Evolutionary conservation across 352 stramenopile species (phyloP), one percentile per base, ranked within the genome.

Genomic region (Phytophthora ohioensis): DNA sequence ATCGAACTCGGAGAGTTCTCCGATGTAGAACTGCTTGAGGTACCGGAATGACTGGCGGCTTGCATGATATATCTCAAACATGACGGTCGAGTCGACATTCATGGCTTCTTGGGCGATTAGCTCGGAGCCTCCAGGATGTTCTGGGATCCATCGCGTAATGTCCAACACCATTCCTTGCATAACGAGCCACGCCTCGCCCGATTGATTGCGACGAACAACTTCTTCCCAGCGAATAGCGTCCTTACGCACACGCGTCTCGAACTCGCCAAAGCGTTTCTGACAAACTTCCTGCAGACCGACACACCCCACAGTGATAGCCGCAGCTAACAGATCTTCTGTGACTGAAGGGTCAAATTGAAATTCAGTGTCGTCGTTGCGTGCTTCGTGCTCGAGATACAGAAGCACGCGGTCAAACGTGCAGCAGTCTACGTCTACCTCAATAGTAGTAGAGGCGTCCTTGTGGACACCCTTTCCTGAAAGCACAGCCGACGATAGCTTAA

Each of bases 1-100:
- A 55, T 97, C 90, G 6, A 86, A 80, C 2, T 82, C 76, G 17
- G 78, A 79, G 35, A 97, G 78, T 54, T 97, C 90, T 21, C 91
- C 91, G 39, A 97, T 94, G 81, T 97, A 97, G 55, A 97, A 97
- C 70, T 97, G 90, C 69, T 95, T 94, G 39, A 97, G 76, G 69
- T 96, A 97, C 43, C 90, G 81, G 65, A 97, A 97, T 6, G 90
- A 95, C 83, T 97, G 88, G n/a, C 90, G 87, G 58, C 88, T 95
- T 12, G 91, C 88, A 75, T 97, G 91, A 65, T 96, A 97, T 38
- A 97, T 94, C 79, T 97, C 91, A 75, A 97, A 97, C 82, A 97
- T 94, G 47, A 95, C 79, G 0, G 90, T 96, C 35, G 81, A 92
- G 47, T 97, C 91, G 35, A 96, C 80, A 60, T 97, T 96, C 56